phyloP scores from a whole-genome alignment of 2,329 filamentous ascomycete species.

The Rutstroemia sp. region DNA sequence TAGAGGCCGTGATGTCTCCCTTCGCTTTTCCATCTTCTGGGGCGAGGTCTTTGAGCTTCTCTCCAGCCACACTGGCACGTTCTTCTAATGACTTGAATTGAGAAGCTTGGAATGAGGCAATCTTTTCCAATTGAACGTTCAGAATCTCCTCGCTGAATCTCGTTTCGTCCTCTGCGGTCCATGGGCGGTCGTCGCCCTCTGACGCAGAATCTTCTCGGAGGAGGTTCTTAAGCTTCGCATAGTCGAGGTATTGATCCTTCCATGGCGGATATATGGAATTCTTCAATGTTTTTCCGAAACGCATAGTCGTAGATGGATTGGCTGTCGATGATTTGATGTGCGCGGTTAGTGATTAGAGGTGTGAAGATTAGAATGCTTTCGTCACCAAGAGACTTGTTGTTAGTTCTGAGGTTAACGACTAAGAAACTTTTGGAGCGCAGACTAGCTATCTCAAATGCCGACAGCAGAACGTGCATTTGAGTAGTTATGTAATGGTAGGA shows the following conservation, averaged over 20 bases:
- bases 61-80: conserved; percentile 47
- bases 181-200: conserved; percentile 51
- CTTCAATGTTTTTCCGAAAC: conserved; percentile 84
- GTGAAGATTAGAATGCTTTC: not conserved
- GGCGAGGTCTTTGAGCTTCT: conserved; percentile 74
- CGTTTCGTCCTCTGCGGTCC: conserved; percentile 93
- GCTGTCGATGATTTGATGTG: not conserved
- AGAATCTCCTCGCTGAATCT: conserved; percentile 91
- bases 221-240: conserved; percentile 83
- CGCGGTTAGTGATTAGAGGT: not conserved
- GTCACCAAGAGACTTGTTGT: too few species aligned
- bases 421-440: too few species aligned
- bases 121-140: conserved; percentile 92
- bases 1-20: conserved; percentile 39
- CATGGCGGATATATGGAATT: conserved; percentile 77
- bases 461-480: too few species aligned
- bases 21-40: conserved; percentile 49
- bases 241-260: conserved; percentile 94
- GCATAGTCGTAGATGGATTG: conserved; percentile 51
- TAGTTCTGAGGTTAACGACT: too few species aligned
- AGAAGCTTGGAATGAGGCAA: conserved; percentile 78
- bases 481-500: too few species aligned
- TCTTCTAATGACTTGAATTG: conserved; percentile 55
- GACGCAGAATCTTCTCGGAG: conserved; percentile 62
- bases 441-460: too few species aligned